phyloP scores from a whole-genome alignment of 768 basidiomycete species.

The Thelephora aurantiotincta region DNA sequence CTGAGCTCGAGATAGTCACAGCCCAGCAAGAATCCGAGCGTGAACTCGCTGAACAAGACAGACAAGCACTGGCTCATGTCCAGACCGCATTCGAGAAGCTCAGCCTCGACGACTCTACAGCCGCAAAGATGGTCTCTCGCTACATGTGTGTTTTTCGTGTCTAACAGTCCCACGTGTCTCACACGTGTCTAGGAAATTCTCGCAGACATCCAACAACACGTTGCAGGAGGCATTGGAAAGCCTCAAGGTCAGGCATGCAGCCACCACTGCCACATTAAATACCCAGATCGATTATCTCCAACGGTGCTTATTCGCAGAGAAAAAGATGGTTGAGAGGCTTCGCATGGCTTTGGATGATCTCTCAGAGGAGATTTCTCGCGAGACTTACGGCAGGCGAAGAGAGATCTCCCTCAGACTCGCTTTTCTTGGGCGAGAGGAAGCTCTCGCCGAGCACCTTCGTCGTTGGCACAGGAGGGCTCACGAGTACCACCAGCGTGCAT shows the following conservation, averaged over 20 bases:
- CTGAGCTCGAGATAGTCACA: conserved; percentile 28
- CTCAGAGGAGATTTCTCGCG: conserved; percentile 55
- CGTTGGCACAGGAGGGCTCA: conserved; percentile 40
- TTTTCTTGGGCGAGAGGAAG: conserved; percentile 52
- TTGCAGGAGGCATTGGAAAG: conserved; percentile 47
- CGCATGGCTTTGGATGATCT: conserved; percentile 53
- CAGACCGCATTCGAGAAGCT: conserved; percentile 40
- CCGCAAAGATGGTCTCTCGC: conserved; percentile 71
- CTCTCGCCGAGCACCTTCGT: conserved; percentile 35
- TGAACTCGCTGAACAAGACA: conserved; percentile 26
- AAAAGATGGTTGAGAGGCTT: conserved; percentile 31
- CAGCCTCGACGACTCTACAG: conserved; percentile 53
- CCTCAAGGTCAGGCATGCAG: conserved; percentile 46
- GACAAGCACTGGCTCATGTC: conserved; percentile 28
- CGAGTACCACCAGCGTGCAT: conserved; percentile 21
- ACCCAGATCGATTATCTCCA: conserved; percentile 32
- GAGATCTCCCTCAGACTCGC: conserved; percentile 55
- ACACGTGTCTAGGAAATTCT: conserved; percentile 51
- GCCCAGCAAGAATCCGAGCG: conserved; percentile 32
- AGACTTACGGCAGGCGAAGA: conserved; percentile 56
- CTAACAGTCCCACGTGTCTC: background rate
- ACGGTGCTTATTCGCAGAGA: conserved; percentile 28
- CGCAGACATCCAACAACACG: conserved; percentile 54
- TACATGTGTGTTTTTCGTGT: conserved; percentile 45
- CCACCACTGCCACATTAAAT: conserved; percentile 43